Conservation (phyloP, 148 eudicot species). For the Talinum fruticosum region DNA sequence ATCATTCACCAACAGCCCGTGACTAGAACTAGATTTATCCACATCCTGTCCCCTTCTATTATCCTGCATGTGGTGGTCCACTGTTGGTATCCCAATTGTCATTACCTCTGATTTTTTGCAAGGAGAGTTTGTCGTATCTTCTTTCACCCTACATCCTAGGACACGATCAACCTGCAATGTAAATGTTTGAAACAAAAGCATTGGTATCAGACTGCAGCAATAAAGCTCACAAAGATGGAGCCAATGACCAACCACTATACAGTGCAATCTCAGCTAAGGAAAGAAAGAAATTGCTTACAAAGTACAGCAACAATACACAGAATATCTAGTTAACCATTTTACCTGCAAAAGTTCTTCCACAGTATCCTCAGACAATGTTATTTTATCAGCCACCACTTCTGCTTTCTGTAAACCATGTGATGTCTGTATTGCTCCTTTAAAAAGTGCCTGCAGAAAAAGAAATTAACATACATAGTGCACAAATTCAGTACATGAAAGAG, state of each 20-base stretch:
- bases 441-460: conserved; percentile 30
- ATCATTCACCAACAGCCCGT: conserved; percentile 30
- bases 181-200: conserved; percentile 10
- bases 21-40: conserved; percentile 23
- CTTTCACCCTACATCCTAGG: conserved; percentile 77
- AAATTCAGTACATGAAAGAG: neutral
- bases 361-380: conserved; percentile 24
- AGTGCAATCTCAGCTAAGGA: neutral
- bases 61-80: conserved; percentile 31
- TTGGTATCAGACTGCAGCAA: neutral
- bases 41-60: conserved; percentile 29
- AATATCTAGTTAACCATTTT: neutral
- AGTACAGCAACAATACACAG: neutral
- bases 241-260: neutral
- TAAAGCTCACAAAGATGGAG: neutral
- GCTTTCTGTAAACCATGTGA: conserved; percentile 27
- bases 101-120: conserved; percentile 23
- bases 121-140: conserved; percentile 24
- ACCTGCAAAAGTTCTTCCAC: conserved; percentile 60
- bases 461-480: neutral
- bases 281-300: neutral
- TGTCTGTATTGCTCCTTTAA: conserved; percentile 26
- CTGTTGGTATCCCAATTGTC: conserved; percentile 31
- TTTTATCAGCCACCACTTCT: conserved; percentile 29
- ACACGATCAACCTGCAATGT: conserved; percentile 79